These are phyloP conservation scores for Cryptococcus sp. DNA, from an alignment of 1,284 basidiomycete genomes.

Conservation along the genomic window DNA sequence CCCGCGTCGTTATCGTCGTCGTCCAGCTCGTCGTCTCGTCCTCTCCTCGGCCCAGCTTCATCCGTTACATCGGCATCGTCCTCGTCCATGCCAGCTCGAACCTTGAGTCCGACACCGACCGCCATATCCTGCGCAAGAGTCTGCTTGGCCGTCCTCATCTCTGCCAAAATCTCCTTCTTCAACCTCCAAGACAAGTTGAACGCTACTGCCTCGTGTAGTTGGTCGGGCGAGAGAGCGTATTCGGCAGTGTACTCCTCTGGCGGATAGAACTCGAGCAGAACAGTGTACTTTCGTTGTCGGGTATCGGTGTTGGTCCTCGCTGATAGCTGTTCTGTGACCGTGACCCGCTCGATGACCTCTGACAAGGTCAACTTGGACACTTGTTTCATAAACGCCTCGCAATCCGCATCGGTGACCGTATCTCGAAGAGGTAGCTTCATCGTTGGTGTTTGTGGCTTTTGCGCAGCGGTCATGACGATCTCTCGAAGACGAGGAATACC, in stretches of 20 bases:
- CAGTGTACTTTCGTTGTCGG: conserved; percentile 74
- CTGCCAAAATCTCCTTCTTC: conserved; percentile 77
- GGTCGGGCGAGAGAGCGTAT: conserved; percentile 69
- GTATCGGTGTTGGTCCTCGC: conserved; percentile 53
- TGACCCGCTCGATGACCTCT: conserved; percentile 79
- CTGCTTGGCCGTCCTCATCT: conserved; percentile 79
- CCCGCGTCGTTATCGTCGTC: conserved; percentile 74
- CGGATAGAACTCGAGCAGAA: conserved; percentile 83
- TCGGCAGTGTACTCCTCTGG: conserved; percentile 76
- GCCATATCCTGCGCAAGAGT: conserved; percentile 77
- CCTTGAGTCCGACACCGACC: conserved; percentile 70
- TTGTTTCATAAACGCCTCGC: conserved; percentile 81
- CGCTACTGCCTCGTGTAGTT: conserved; percentile 70
- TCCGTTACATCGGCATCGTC: conserved; percentile 49
- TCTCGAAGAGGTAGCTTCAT: conserved; percentile 78
- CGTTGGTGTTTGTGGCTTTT: conserved; percentile 96
- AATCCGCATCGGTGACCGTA: conserved; percentile 53
- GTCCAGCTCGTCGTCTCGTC: conserved; percentile 52
- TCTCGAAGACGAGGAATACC: conserved; percentile 98
- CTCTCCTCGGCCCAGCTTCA: conserved; percentile 43
- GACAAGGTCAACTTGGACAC: conserved; percentile 82
- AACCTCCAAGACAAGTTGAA: conserved; percentile 75
- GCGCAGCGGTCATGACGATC: conserved; percentile 98
- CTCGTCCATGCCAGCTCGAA: conserved; percentile 44
- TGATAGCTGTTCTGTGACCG: conserved; percentile 72